These are phyloP conservation scores for Hydrangea macrophylla DNA, from an alignment of 148 eudicot species.

Conservation along the genomic window DNA sequence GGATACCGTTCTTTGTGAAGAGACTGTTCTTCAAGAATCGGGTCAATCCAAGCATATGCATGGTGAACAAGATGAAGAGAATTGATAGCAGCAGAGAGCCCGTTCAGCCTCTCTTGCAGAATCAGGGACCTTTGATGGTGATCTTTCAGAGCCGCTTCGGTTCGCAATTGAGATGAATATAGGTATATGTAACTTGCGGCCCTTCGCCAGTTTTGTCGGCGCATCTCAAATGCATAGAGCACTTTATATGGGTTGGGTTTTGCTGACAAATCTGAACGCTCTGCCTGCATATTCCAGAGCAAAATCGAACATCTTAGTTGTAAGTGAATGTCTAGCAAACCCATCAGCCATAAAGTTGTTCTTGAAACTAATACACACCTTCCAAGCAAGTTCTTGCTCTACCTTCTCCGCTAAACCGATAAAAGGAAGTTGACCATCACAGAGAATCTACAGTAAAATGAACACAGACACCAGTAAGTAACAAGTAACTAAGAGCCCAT, in stretches of 20 bases:
- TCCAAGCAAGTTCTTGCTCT: constrained; percentile 90
- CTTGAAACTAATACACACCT: constrained; percentile 40
- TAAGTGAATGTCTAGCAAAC: not conserved
- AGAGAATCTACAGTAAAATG: constrained; percentile 62
- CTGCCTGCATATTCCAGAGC: constrained; percentile 57
- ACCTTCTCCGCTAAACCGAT: constrained; percentile 83
- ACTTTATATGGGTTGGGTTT: constrained; percentile 82
- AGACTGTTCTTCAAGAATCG: constrained; percentile 46
- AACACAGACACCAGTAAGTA: not conserved
- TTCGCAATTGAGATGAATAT: constrained; percentile 58
- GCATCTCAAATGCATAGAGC: constrained; percentile 93
- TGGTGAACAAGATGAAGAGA: constrained; percentile 92
- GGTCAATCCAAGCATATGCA: constrained; percentile 86
- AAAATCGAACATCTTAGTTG: not conserved
- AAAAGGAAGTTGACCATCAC: constrained; percentile 84
- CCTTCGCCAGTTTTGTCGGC: constrained; percentile 90
- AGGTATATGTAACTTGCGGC: constrained; percentile 86
- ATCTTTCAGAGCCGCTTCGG: constrained; percentile 51
- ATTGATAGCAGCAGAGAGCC: constrained; percentile 86
- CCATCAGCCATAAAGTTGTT: not conserved
- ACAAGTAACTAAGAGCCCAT: not conserved
- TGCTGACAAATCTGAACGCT: constrained; percentile 65
- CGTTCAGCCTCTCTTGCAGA: constrained; percentile 90
- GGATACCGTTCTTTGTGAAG: constrained; percentile 52
- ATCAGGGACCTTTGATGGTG: constrained; percentile 47